phyloP scores from a whole-genome alignment of 768 basidiomycete species.

The Lentinula guzmanii region DNA sequence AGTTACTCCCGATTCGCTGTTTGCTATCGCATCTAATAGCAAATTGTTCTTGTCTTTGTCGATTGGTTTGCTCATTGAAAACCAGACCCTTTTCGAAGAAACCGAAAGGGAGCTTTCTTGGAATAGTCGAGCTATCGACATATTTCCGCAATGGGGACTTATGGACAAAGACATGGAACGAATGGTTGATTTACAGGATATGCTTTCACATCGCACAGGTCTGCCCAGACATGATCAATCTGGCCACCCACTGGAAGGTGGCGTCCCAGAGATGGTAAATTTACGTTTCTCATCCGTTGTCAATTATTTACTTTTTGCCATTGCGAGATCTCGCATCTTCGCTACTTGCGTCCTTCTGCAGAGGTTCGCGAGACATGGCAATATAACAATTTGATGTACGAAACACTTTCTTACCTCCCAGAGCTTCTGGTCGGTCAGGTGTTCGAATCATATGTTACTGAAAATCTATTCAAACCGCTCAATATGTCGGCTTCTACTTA shows the following conservation, averaged over 20 bases:
- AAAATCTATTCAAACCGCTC: slow-evolving; percentile 31
- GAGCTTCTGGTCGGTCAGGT: slow-evolving; percentile 30
- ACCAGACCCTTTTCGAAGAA: slow-evolving; percentile 26
- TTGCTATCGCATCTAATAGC: slow-evolving; percentile 39
- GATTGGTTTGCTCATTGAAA: slow-evolving; percentile 31
- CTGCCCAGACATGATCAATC: slow-evolving; percentile 40
- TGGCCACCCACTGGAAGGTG: slow-evolving; percentile 21
- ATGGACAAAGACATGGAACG: slow-evolving; percentile 29
- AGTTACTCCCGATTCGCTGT: slow-evolving; percentile 36
- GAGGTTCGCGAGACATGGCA: slow-evolving; percentile 35
- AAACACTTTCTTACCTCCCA: slow-evolving; percentile 33
- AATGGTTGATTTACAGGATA: slow-evolving; percentile 31
- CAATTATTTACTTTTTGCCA: not conserved
- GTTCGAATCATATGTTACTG: slow-evolving; percentile 31
- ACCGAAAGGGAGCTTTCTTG: slow-evolving; percentile 25
- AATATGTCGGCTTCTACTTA: slow-evolving; percentile 35
- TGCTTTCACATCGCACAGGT: slow-evolving; percentile 37
- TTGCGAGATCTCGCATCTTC: slow-evolving; percentile 4
- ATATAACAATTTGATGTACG: slow-evolving; percentile 43
- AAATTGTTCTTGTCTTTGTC: slow-evolving; percentile 34
- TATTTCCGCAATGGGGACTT: slow-evolving; percentile 35
- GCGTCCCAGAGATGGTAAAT: slow-evolving; percentile 29
- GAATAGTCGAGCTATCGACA: slow-evolving; percentile 27
- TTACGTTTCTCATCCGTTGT: not conserved
- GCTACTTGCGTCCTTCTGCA: slow-evolving; percentile 32